Percentiles rank a stretch among this genome's conserved stretches.
These are phyloP conservation scores for Apophysomyces sp. DNA, from an alignment of 371 early-diverging fungal species.

Conservation along the genomic window DNA sequence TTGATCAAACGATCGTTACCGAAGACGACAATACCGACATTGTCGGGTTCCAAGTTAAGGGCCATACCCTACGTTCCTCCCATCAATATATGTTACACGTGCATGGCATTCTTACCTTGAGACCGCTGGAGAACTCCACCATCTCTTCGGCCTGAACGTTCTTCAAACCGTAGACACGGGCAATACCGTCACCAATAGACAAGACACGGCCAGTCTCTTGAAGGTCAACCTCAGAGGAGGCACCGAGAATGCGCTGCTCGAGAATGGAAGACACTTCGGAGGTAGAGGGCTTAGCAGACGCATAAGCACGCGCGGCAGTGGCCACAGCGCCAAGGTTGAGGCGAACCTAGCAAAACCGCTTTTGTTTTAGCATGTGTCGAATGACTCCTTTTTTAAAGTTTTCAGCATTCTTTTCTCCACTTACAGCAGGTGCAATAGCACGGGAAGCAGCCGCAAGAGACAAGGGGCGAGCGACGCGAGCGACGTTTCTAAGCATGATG, in stretches of 20 bases:
- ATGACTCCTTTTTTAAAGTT: not conserved
- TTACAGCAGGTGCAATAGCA: conserved; percentile 49
- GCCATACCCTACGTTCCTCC: conserved; percentile 82
- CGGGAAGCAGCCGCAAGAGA: conserved; percentile 30
- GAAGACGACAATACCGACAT: conserved; percentile 97
- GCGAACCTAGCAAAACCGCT: conserved; percentile 27
- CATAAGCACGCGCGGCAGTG: conserved; percentile 48
- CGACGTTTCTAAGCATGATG: conserved; percentile 52
- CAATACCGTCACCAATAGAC: conserved; percentile 99
- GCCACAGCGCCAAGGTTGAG: conserved; percentile 54
- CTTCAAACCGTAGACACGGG: conserved; percentile 97
- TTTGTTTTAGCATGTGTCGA: not conserved
- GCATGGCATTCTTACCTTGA: conserved; percentile 92
- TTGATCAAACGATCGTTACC: conserved; percentile 92
- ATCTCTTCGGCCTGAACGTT: conserved; percentile 99
- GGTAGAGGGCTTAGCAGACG: conserved; percentile 68
- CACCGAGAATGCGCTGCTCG: conserved; percentile 91
- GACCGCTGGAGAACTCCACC: conserved; percentile 98
- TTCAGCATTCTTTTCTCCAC: conserved; percentile 6
- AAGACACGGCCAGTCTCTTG: conserved; percentile 97
- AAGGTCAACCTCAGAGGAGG: conserved; percentile 78
- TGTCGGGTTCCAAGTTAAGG: conserved; percentile 96
- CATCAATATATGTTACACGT: not conserved
- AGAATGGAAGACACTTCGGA: conserved; percentile 90
- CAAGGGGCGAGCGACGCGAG: conserved; percentile 52